phyloP scores from a whole-genome alignment of 345 rosid genomes.

The Clarkia xantiana region DNA sequence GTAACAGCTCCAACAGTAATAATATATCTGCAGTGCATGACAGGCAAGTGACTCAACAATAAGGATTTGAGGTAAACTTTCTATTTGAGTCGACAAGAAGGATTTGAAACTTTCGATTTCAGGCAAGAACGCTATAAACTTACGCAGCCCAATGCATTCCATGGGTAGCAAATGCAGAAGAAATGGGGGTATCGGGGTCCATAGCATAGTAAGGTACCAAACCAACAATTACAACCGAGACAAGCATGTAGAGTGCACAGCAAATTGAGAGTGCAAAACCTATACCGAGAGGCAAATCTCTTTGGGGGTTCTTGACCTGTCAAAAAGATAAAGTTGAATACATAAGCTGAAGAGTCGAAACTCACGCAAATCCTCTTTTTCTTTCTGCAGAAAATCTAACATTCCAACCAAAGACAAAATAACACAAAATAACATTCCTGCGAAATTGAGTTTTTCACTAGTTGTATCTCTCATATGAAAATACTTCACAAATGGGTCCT shows the following conservation, averaged over 20 bases:
- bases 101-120: too few relatives aligned
- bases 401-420: conserved; percentile 3
- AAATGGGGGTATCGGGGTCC: conserved; percentile 98
- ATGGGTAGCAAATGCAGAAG: conserved; percentile 76
- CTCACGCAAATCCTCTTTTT: too few relatives aligned
- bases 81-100: too few relatives aligned
- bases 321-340: conserved; percentile 5
- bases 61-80: too few relatives aligned
- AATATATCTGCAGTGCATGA: conserved; percentile 41
- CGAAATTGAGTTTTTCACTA: too few relatives aligned
- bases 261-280: conserved; percentile 74
- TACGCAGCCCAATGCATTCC: conserved; percentile 99
- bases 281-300: conserved; percentile 92
- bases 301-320: conserved; percentile 95
- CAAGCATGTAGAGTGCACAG: conserved; percentile 85
- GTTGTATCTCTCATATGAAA: too few relatives aligned
- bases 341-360: too few relatives aligned
- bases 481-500: too few relatives aligned
- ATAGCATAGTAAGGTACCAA: conserved; percentile 82
- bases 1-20: conserved; percentile 80
- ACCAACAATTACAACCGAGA: conserved; percentile 82
- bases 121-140: conserved; percentile 19
- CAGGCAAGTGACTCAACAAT: conserved; percentile 3
- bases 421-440: conserved; percentile 1
- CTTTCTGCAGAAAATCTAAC: too few relatives aligned